These are phyloP conservation scores for Carnegiea gigantea DNA, from an alignment of 179 eudicot species.

Conservation along the genomic window DNA sequence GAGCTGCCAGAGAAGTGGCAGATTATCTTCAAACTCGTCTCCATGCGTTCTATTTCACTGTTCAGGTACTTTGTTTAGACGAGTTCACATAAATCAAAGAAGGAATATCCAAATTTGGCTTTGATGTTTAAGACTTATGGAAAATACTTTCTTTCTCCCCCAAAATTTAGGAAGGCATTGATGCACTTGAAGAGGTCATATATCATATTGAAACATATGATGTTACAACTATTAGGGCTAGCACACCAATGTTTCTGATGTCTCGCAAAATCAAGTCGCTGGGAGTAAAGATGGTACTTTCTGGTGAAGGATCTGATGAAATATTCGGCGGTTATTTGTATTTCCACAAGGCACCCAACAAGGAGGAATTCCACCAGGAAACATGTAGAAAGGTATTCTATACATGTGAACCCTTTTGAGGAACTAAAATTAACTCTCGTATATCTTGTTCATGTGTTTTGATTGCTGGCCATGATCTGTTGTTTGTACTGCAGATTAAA, in stretches of 20 bases:
- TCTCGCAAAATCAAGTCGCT: constrained; percentile 92
- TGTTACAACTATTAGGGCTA: constrained; percentile 94
- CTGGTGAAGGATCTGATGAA: constrained; percentile 98
- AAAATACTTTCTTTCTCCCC: neutral
- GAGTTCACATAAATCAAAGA: neutral
- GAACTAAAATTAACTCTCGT: neutral
- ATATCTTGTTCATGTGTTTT: neutral
- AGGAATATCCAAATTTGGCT: neutral
- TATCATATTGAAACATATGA: constrained; percentile 92
- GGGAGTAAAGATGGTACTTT: constrained; percentile 97
- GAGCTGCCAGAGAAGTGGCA: constrained; percentile 92
- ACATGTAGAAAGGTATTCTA: constrained; percentile 81
- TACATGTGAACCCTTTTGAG: neutral
- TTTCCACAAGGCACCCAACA: constrained; percentile 99
- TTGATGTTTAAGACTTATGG: neutral
- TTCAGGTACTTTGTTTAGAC: constrained; percentile 56
- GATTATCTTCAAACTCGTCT: constrained; percentile 88
- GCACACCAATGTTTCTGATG: constrained; percentile 99
- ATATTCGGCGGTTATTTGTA: constrained; percentile 94
- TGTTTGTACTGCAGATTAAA: constrained; percentile 60
- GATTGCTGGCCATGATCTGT: constrained; percentile 4
- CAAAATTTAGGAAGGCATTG: constrained; percentile 81
- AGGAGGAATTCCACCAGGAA: constrained; percentile 87
- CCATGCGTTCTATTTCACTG: constrained; percentile 94
- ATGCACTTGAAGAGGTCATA: constrained; percentile 94